Conservation (phyloP, 257 asterid genomes). For the Solanum corneliomulleri region DNA sequence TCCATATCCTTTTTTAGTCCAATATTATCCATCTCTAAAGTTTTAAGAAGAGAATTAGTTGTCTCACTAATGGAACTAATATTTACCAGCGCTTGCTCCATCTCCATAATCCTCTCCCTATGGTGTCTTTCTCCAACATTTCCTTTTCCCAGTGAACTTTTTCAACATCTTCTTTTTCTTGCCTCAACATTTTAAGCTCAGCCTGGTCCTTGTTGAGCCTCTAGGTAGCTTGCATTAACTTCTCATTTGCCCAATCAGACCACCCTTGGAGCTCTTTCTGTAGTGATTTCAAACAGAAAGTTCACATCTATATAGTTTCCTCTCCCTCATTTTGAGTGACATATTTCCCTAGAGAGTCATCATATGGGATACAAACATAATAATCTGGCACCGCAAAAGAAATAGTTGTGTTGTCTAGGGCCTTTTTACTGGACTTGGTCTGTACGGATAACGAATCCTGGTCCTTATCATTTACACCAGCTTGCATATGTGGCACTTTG, state of each 20-base stretch:
- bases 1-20: conserved; percentile 32
- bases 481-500: conserved; percentile 7
- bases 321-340: conserved; percentile 44
- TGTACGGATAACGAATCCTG: conserved; percentile 8
- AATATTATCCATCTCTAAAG: conserved; percentile 39
- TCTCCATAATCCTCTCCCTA: conserved; percentile 53
- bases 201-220: conserved; percentile 47
- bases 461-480: conserved; percentile 8
- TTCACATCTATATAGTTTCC: conserved; percentile 23
- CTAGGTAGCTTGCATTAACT: conserved; percentile 59
- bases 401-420: not conserved
- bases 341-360: conserved; percentile 33
- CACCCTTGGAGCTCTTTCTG: conserved; percentile 45
- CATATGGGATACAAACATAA: conserved; percentile 36
- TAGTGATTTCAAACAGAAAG: conserved; percentile 25
- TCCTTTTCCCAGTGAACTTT: conserved; percentile 44
- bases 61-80: conserved; percentile 30
- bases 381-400: conserved; percentile 20
- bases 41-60: conserved; percentile 16
- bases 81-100: conserved; percentile 42
- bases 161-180: conserved; percentile 52
- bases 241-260: conserved; percentile 62
- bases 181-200: conserved; percentile 61
- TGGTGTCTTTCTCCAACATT: conserved; percentile 40
- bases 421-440: conserved; percentile 3